Percentiles rank a stretch among this genome's conserved stretches.
Conservation (phyloP, 306 rosid genomes). For the Sesbania bispinosa region DNA sequence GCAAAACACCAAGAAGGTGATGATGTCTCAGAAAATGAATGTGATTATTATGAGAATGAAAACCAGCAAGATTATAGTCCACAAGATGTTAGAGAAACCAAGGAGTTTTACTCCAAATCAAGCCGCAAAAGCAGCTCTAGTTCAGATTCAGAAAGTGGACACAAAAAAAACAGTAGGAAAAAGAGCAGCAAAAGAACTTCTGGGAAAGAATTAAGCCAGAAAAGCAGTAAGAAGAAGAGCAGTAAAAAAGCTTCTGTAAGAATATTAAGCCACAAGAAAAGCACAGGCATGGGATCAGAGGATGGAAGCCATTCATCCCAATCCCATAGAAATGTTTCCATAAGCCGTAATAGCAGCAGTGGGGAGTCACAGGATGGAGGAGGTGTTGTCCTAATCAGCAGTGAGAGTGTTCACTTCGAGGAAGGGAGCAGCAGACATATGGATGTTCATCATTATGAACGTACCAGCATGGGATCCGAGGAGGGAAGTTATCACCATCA, state of each 20-base stretch:
- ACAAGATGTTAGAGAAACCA: conserved; percentile 20
- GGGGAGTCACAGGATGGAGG: not conserved
- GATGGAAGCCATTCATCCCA: not conserved
- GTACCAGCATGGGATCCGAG: conserved; percentile 6
- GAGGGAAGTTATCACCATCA: conserved; percentile 12
- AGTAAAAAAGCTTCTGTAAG: not conserved
- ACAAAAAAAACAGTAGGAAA: conserved; percentile 28
- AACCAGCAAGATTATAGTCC: conserved; percentile 22
- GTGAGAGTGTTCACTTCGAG: not conserved
- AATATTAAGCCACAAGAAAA: conserved; percentile 8
- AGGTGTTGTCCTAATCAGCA: conserved; percentile 29
- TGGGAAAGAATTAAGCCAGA: conserved; percentile 15
- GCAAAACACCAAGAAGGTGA: conserved; percentile 12
- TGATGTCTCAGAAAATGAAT: conserved; percentile 23
- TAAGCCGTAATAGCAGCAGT: conserved; percentile 17
- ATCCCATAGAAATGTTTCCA: not conserved
- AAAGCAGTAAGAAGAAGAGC: too few relatives aligned
- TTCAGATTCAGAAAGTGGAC: conserved; percentile 36
- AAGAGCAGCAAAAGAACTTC: too few relatives aligned
- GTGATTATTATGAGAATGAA: conserved; percentile 28
- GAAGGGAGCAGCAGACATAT: not conserved
- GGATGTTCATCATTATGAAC: not conserved
- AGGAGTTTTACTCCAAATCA: conserved; percentile 31
- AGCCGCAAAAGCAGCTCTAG: conserved; percentile 31
- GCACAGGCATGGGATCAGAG: not conserved